phyloP scores from a whole-genome alignment of 768 basidiomycete species.

The Lentinula aciculospora region DNA sequence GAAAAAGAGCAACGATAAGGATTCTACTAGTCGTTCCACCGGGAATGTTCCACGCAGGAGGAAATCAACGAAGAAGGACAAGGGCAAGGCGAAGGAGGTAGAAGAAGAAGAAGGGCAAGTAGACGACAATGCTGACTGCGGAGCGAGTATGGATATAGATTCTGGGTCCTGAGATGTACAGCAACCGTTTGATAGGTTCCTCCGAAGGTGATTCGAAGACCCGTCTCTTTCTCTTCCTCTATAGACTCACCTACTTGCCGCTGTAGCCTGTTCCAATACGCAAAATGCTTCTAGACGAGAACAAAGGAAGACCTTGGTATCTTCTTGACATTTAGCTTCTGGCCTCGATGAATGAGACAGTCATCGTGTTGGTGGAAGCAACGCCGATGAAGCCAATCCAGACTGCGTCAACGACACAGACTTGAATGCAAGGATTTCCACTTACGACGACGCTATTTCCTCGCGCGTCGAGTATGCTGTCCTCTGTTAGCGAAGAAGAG shows the following conservation, averaged over 20 bases:
- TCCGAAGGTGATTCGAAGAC: no score
- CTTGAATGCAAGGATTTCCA: constrained; percentile 4
- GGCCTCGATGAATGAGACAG: constrained; percentile 19
- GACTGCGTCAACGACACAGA: constrained; percentile 8
- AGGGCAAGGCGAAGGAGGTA: constrained; percentile 5
- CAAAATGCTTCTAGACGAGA: no score
- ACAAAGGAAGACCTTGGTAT: no score
- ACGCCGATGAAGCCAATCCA: constrained; percentile 43
- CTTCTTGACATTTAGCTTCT: no score
- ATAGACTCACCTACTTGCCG: no score
- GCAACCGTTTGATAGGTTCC: background rate
- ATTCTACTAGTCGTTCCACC: background rate
- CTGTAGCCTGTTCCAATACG: no score
- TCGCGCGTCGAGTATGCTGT: background rate
- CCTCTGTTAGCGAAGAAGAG: constrained; percentile 23
- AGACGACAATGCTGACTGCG: background rate
- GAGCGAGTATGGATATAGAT: background rate
- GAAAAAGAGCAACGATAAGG: background rate
- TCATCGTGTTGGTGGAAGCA: constrained; percentile 43
- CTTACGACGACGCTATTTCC: constrained; percentile 2
- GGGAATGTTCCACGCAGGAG: background rate
- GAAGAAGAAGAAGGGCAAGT: background rate
- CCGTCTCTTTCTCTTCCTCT: no score
- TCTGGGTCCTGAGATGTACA: background rate
- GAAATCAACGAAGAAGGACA: background rate